phyloP scores from a whole-genome alignment of 805 yeast genomes.

The Myxozyma mucilagina region DNA sequence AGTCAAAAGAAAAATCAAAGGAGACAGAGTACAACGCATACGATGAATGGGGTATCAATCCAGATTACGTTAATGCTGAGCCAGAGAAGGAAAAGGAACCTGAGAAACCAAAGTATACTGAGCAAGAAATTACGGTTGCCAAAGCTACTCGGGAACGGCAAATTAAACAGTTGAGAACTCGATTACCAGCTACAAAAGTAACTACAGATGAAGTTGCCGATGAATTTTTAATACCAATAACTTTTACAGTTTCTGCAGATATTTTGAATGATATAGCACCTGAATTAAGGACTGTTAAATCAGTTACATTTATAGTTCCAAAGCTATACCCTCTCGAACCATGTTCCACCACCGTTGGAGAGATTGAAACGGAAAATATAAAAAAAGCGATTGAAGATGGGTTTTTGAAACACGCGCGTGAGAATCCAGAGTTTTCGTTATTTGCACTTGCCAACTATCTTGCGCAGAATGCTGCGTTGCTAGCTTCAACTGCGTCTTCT shows the following conservation, averaged over 20 bases:
- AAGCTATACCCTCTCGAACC: constrained; percentile 28
- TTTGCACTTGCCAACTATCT: constrained; percentile 31
- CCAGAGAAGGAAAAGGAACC: neutral
- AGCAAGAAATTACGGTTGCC: constrained; percentile 11
- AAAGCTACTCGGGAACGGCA: constrained; percentile 25
- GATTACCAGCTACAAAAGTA: constrained; percentile 16
- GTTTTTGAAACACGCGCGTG: constrained; percentile 18
- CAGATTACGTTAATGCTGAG: neutral
- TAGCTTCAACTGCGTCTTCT: neutral
- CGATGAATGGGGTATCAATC: constrained; percentile 26
- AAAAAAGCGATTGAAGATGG: constrained; percentile 18
- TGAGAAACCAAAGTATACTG: constrained; percentile 2
- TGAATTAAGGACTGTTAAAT: neutral
- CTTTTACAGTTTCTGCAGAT: neutral
- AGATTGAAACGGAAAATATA: constrained; percentile 3
- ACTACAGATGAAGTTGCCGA: constrained; percentile 5
- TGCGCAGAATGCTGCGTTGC: constrained; percentile 14
- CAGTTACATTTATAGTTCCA: constrained; percentile 28
- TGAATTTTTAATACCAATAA: constrained; percentile 19
- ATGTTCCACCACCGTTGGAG: constrained; percentile 11
- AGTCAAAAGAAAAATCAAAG: neutral
- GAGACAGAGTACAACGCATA: neutral
- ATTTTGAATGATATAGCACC: neutral
- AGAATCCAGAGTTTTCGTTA: constrained; percentile 20
- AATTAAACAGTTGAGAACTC: constrained; percentile 16